Conservation (phyloP, 225 moss, liverwort and hornwort genomes). For the Thuidium tamariscinum region DNA sequence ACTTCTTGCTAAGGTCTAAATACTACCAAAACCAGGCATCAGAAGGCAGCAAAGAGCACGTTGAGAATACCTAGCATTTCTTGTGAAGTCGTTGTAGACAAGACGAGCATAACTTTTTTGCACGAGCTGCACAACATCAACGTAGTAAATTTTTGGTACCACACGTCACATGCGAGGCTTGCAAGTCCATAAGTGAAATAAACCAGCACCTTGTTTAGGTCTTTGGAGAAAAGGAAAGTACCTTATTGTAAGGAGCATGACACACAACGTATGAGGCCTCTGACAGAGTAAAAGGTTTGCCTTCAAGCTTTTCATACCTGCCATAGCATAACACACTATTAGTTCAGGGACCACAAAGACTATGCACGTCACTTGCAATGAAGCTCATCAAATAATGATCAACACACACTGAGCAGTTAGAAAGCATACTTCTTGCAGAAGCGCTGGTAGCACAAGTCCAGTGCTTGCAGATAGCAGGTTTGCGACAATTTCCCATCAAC, state of each 20-base stretch:
- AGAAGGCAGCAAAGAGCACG: background rate
- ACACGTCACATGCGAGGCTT: background rate
- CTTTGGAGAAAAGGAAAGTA: background rate
- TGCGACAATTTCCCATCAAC: conserved; percentile 92
- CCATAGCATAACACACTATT: background rate
- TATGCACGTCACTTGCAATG: background rate
- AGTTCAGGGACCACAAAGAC: background rate
- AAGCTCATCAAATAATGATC: background rate
- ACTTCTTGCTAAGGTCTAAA: background rate
- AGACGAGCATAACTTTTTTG: conserved; percentile 91
- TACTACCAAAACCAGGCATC: background rate
- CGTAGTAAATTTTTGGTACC: background rate
- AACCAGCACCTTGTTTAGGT: background rate
- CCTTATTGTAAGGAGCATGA: conserved; percentile 98
- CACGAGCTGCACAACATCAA: conserved; percentile 56
- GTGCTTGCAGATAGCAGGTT: conserved; percentile 78
- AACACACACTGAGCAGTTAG: background rate
- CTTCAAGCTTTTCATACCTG: conserved; percentile 69
- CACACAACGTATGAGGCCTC: conserved; percentile 72
- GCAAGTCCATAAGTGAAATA: background rate
- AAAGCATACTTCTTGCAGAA: conserved; percentile 63
- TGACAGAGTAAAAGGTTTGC: conserved; percentile 54
- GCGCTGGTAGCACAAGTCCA: conserved; percentile 83
- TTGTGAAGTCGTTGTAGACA: conserved; percentile 68
- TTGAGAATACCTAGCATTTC: conserved; percentile 44